Evolutionary conservation across 345 rosid genomes (phyloP), one percentile per base, ranked within the genome.

Genomic region (Gossypium bickii): DNA sequence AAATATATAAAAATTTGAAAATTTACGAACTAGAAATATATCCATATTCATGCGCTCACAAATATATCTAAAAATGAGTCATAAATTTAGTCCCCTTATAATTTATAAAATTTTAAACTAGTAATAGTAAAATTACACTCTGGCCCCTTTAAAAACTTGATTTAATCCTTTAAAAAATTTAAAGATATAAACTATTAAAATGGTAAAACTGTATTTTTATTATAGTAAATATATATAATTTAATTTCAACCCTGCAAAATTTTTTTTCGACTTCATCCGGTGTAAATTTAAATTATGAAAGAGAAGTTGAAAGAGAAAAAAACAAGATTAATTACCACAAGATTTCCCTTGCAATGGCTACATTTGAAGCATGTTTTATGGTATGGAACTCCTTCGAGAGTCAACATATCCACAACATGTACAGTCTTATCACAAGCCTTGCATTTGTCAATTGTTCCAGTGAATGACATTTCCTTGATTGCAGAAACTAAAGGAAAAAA

Each of bases 361-460:
- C 98, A 95, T 78, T 80, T 89, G 89, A 95, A 95, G 78, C 99
- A 93, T 0, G 88, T 78, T 78, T 93, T 95, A 79, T 95, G 98
- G 74, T 91, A 95, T 76, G 98, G 94, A 29, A 84, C 79, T n/a
- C 98, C 99, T 83, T 95, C 99, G 7, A 95, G 82, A 48, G 90
- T 82, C 84, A 95, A 69, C 85, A 91, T 70, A 76, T 95, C 99
- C 68, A 95, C 96, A 11, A 94, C 92, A 53, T 94, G 86, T 18
- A 94, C 99, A 3, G 97, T 94, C 84, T 88, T 93, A 76, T 91
- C 97, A 77, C 99, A 95, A 2, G 96, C 94, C 82, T 93, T 93
- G 96, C 99, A 95, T 70, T 94, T 94, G 83, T 94, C 98, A 73
- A 92, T 78, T 71, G 98, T 94, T 75, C 98, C 98, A 0, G 98